Evolutionary conservation across 2,329 filamentous ascomycete genomes (phyloP).

Genomic region (Aspergillus aculeatinus): DNA sequence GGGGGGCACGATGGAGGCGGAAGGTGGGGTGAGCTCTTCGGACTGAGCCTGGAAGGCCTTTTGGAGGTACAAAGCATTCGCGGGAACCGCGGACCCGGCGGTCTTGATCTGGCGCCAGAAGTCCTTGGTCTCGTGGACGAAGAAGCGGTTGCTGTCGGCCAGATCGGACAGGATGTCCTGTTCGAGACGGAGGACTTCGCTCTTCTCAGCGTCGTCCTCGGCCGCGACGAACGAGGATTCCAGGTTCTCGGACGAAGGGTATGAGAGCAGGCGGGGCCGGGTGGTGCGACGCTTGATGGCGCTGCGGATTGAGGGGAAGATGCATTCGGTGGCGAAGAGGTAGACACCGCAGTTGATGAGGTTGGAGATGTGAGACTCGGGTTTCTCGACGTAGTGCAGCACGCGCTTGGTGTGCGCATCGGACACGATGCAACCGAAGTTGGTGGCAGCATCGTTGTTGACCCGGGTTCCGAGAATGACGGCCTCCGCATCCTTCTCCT

Average conservation of each 20-base stretch:
- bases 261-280: slow-evolving; percentile 86
- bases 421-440: slow-evolving; percentile 97
- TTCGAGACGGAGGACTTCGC: slow-evolving; percentile 87
- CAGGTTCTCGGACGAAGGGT: slow-evolving; percentile 92
- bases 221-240: slow-evolving; percentile 66
- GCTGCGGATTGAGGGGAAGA: slow-evolving; percentile 91
- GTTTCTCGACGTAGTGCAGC: slow-evolving; percentile 98
- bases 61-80: slow-evolving; percentile 93
- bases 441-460: slow-evolving; percentile 83
- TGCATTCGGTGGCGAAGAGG: slow-evolving; percentile 90
- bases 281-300: slow-evolving; percentile 95
- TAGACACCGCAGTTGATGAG: slow-evolving; percentile 99
- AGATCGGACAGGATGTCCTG: slow-evolving; percentile 95
- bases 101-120: slow-evolving; percentile 99
- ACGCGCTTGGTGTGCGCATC: slow-evolving; percentile 92
- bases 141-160: slow-evolving; percentile 96
- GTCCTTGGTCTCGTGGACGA: slow-evolving; percentile 96
- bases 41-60: slow-evolving; percentile 84
- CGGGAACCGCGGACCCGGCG: slow-evolving; percentile 91
- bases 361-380: slow-evolving; percentile 95
- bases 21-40: slow-evolving; percentile 77
- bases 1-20: slow-evolving; percentile 82
- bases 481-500: slow-evolving; percentile 93
- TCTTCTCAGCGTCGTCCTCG: slow-evolving; percentile 73
- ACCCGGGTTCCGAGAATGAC: slow-evolving; percentile 93